Base-by-base conservation (phyloP, 2,329 filamentous ascomycete genomes). In the Fusarium drepaniforme region DNA sequence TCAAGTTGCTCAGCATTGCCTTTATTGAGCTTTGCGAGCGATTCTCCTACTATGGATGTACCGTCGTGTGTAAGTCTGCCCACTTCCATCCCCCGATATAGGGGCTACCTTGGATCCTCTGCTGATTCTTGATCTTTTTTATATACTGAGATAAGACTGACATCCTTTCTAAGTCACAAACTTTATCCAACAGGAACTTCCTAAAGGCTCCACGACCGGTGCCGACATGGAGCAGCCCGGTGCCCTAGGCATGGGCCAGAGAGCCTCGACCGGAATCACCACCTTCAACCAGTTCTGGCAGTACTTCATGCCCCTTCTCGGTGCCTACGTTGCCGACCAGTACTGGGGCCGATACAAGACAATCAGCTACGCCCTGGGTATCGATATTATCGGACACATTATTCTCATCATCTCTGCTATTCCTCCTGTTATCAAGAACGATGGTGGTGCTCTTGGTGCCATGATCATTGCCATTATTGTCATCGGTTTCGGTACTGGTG, bases 21-120 rank as follows among this genome's bases (percentile, higher is more conserved):
- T 90, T 93, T 68, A 87, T 93, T 51, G 92, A 94, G 81, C 80
- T 94, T 33, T 93, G 91, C 81, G 93, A 94, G 82, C 90, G 93
- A 38, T 93, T 93, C 82, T 92, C 90, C 4, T 94, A 93, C 85
- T 94, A 94, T 76, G 93, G 93, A 38, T 90, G 89, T 7, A 89
- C 88, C 13, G 87, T 89, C 46, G 87, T 93, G 44, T 91, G 90
- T 91, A 81, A 91, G 79, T 92, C 84, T 28, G 12, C 12, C 16
- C 35, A 25, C 33, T 21, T 30, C 30, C 0, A 25, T 37, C 57
- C n/a, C 49, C 25, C n/a, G 46, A 51, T 30, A n/a, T 28, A 30
- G 25, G 49, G 25, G 25, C 9, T 30, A 9, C 49, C 5, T 53
- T 53, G 28, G 25, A 53, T 53, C 25, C 49, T 30, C 25, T 53